These are phyloP conservation scores for Detonula confervacea DNA, from an alignment of 352 stramenopile genomes.

Conservation along the genomic window DNA sequence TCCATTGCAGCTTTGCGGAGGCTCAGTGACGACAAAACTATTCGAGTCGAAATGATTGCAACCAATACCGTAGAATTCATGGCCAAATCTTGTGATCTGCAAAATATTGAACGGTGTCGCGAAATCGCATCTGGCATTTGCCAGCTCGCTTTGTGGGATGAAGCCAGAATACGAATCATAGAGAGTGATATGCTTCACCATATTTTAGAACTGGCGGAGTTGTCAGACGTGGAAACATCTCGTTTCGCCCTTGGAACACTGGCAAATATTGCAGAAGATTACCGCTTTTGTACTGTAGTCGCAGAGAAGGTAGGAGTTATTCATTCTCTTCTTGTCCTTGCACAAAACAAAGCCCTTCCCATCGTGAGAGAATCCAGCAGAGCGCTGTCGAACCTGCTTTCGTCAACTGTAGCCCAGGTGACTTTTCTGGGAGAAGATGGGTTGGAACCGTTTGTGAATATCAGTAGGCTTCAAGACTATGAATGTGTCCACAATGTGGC, in stretches of 20 bases:
- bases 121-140: conserved; percentile 91
- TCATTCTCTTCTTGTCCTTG: conserved; percentile 79
- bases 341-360: conserved; percentile 24
- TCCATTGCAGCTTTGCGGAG: conserved; percentile 90
- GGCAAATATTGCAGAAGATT: conserved; percentile 91
- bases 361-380: conserved; percentile 89
- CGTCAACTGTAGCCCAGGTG: conserved; percentile 86
- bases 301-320: conserved; percentile 88
- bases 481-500: conserved; percentile 91
- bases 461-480: conserved; percentile 89
- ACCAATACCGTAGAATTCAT: conserved; percentile 77
- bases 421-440: conserved; percentile 89
- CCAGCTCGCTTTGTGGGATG: conserved; percentile 86
- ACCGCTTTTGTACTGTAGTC: conserved; percentile 87
- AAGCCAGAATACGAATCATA: conserved; percentile 87
- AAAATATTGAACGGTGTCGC: conserved; percentile 89
- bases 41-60: conserved; percentile 88
- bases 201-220: conserved; percentile 65
- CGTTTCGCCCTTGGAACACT: conserved; percentile 90
- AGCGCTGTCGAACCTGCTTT: conserved; percentile 90
- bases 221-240: conserved; percentile 90
- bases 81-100: conserved; percentile 49
- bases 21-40: conserved; percentile 87
- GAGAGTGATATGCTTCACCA: conserved; percentile 89
- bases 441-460: conserved; percentile 87